These are phyloP conservation scores for Botryotinia narcissicola DNA, from an alignment of 2,329 filamentous ascomycete genomes.

Conservation along the genomic window DNA sequence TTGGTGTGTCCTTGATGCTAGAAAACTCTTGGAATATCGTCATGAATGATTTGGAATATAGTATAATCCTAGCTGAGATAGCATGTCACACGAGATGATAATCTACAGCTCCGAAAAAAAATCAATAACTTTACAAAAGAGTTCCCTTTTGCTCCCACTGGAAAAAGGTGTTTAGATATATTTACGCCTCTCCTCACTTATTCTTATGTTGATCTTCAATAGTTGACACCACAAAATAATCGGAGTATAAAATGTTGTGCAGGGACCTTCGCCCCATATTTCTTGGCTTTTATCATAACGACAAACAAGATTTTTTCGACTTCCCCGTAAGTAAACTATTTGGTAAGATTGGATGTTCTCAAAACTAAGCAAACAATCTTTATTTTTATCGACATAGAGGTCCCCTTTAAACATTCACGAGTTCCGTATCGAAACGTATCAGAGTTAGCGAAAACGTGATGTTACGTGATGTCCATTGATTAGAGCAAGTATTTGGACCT, in stretches of 20 bases:
- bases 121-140: not conserved
- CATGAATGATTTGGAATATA: not conserved
- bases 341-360: not conserved
- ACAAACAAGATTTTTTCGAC: not conserved
- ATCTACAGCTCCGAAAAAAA: too few relatives aligned
- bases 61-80: not conserved
- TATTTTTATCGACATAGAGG: not conserved
- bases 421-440: not conserved
- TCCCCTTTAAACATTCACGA: too few relatives aligned
- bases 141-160: not conserved
- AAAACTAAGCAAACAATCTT: not conserved
- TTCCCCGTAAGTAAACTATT: not conserved
- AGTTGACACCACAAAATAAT: not conserved
- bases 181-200: too few relatives aligned
- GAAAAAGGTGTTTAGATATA: not conserved
- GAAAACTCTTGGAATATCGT: not conserved
- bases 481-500: not conserved
- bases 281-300: not conserved
- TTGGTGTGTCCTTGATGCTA: not conserved
- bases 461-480: not conserved
- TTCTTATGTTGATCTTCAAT: not conserved
- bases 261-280: constrained; percentile 4
- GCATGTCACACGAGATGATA: not conserved
- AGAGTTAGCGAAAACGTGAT: not conserved
- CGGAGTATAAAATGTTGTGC: not conserved